Conservation (phyloP, 31 red algal species). For the Porphyra umbilicalis region DNA sequence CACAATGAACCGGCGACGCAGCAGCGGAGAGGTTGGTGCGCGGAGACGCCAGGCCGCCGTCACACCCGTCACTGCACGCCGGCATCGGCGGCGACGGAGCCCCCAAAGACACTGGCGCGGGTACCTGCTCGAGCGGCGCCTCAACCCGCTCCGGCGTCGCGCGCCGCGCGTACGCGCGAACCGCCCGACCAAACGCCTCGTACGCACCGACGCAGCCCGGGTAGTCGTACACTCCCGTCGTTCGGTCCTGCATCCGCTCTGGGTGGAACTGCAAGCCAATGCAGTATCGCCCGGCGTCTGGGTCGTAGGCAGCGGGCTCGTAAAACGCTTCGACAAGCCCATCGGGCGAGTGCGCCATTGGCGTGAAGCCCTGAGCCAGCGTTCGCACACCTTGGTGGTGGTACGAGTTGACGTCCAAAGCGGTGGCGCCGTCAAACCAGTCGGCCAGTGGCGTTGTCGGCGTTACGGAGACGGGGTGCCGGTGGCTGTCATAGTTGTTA, state of each 20-base stretch:
- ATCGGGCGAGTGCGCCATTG: constrained; percentile 74
- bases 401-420: constrained; percentile 69
- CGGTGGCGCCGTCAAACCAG: constrained; percentile 44
- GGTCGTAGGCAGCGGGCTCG: constrained; percentile 45
- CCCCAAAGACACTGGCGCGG: neutral
- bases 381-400: constrained; percentile 80
- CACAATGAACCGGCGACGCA: no score
- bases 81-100: no score
- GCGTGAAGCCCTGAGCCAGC: constrained; percentile 39
- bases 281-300: constrained; percentile 28
- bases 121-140: neutral
- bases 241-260: constrained; percentile 64
- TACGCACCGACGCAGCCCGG: constrained; percentile 33
- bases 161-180: constrained; percentile 7
- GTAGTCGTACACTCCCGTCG: constrained; percentile 33
- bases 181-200: constrained; percentile 19
- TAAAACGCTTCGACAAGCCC: constrained; percentile 83
- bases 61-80: no score
- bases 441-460: constrained; percentile 49
- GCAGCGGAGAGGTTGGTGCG: no score
- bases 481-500: constrained; percentile 70
- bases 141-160: neutral
- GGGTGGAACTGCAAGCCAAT: constrained; percentile 96
- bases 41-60: no score
- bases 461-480: constrained; percentile 31